phyloP scores from a whole-genome alignment of 345 rosid species.

The Gynandropsis gynandra region DNA sequence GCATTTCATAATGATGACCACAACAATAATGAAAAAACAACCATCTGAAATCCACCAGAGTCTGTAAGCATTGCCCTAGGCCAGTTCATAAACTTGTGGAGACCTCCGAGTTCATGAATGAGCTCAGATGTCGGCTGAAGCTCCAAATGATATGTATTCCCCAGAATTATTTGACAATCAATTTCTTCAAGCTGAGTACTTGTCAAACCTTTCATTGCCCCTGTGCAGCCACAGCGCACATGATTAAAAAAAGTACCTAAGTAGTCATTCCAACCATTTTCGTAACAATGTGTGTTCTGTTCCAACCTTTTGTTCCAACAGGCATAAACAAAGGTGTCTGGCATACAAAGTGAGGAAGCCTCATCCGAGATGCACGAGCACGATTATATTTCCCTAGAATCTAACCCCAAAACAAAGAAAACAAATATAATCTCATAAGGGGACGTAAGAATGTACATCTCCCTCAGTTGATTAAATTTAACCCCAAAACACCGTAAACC shows the following conservation, averaged over 20 bases:
- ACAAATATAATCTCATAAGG: not conserved
- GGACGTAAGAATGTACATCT: no score
- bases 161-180: slow-evolving; percentile 80
- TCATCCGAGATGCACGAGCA: slow-evolving; percentile 70
- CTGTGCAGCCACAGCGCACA: slow-evolving; percentile 27
- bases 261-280: not conserved
- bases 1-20: no score
- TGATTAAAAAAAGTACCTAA: not conserved
- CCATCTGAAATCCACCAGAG: slow-evolving; percentile 93
- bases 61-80: slow-evolving; percentile 76
- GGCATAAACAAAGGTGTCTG: slow-evolving; percentile 86
- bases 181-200: slow-evolving; percentile 76
- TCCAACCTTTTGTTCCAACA: slow-evolving; percentile 74
- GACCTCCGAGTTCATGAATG: slow-evolving; percentile 69
- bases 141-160: slow-evolving; percentile 78
- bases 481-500: no score
- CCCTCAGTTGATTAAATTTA: no score
- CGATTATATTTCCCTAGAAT: slow-evolving; percentile 67
- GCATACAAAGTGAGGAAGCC: slow-evolving; percentile 60
- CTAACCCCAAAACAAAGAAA: slow-evolving; percentile 16
- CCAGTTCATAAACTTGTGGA: slow-evolving; percentile 85
- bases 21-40: slow-evolving; percentile 22
- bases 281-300: not conserved
- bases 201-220: slow-evolving; percentile 73
- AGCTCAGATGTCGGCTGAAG: slow-evolving; percentile 79